Percentiles rank a stretch among this genome's conserved stretches.
Conservation (phyloP, 352 stramenopile genomes). For the Pythium utonaiense region DNA sequence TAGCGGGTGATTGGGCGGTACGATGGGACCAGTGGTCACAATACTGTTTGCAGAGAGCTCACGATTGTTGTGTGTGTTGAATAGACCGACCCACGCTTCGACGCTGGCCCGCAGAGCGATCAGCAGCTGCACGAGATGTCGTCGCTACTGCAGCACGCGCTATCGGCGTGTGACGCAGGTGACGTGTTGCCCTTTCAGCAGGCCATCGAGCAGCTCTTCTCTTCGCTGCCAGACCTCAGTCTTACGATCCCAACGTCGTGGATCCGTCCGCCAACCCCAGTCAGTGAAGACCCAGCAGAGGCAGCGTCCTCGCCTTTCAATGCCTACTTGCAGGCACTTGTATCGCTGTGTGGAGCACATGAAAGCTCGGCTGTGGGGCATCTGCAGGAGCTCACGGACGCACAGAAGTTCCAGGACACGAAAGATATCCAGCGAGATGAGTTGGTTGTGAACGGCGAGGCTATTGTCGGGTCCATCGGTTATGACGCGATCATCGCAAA, state of each 20-base stretch:
- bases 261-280: conserved; percentile 24
- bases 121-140: conserved; percentile 40
- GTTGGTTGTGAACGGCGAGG: conserved; percentile 56
- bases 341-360: conserved; percentile 15
- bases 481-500: conserved; percentile 59
- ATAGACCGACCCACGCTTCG: background rate
- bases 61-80: background rate
- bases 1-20: conserved; percentile 22
- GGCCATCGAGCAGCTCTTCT: conserved; percentile 56
- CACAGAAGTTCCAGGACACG: conserved; percentile 66
- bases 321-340: conserved; percentile 38
- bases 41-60: background rate
- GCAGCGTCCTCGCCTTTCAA: background rate
- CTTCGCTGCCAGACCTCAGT: conserved; percentile 25
- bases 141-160: conserved; percentile 34
- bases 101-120: background rate
- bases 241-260: conserved; percentile 46
- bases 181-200: conserved; percentile 53
- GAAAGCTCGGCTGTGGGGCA: background rate
- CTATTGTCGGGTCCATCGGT: conserved; percentile 39
- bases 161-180: conserved; percentile 22
- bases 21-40: background rate
- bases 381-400: conserved; percentile 37
- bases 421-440: conserved; percentile 83
- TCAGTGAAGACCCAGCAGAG: background rate